phyloP scores from a whole-genome alignment of 2,329 filamentous ascomycete species.

The Botrytis galanthina region DNA sequence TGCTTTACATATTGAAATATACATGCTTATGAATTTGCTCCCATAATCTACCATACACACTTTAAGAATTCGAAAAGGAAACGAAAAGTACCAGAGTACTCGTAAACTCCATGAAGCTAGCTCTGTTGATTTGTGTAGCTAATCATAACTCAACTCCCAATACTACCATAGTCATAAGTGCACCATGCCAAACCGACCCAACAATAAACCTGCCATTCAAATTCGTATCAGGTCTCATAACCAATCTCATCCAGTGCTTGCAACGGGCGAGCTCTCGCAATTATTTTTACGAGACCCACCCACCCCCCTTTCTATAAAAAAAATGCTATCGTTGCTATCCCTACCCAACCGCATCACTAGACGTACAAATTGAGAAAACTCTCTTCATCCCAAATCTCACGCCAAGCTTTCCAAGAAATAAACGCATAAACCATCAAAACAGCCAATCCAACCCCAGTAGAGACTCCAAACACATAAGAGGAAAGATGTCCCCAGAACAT shows the following conservation, averaged over 20 bases:
- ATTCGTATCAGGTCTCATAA: background rate
- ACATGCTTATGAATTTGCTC: background rate
- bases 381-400: background rate
- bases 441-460: background rate
- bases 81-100: background rate
- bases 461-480: background rate
- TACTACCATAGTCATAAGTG: rapidly evolving
- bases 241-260: background rate
- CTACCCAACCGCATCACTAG: background rate
- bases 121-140: background rate
- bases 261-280: rapidly evolving
- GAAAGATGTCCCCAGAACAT: background rate
- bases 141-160: background rate
- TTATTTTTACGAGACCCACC: background rate
- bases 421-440: background rate
- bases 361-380: background rate
- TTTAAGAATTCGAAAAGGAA: background rate
- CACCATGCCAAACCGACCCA: background rate
- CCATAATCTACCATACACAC: background rate
- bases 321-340: background rate
- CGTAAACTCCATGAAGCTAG: background rate
- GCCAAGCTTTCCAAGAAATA: background rate
- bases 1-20: background rate
- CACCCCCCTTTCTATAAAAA: too few relatives aligned
- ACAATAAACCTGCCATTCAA: background rate